A percentile compares a stretch with the other conserved stretches of the same genome.
Evolutionary conservation across 2,329 filamentous ascomycete genomes (phyloP).

Genomic region (Botrytis galanthina): DNA sequence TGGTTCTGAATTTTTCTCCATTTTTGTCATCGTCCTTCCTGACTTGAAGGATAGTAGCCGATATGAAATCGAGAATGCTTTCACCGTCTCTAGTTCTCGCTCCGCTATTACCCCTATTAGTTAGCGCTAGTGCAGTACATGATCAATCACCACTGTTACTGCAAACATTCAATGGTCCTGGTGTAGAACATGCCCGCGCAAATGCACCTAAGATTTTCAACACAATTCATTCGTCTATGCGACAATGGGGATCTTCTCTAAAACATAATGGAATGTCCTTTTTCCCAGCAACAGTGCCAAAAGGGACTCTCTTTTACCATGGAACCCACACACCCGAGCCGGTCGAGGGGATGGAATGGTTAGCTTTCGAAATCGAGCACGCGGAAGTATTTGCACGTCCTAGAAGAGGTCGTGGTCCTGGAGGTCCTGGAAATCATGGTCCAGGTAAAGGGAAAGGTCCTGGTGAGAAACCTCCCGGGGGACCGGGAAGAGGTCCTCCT

Average conservation of each 20-base stretch:
- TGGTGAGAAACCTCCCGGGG: conserved; percentile 2
- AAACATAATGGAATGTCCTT: conserved; percentile 75
- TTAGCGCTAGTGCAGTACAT: neutral
- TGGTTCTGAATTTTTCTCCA: neutral
- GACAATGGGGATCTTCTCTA: conserved; percentile 71
- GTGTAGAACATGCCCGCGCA: conserved; percentile 21
- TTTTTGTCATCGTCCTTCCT: neutral
- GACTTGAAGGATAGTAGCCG: neutral
- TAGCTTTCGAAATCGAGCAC: conserved; percentile 76
- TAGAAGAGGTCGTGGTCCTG: conserved; percentile 18
- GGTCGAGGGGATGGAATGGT: conserved; percentile 61
- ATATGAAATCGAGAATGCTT: conserved; percentile 3
- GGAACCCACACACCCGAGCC: conserved; percentile 49
- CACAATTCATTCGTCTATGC: conserved; percentile 65
- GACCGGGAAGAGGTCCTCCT: conserved; percentile 16
- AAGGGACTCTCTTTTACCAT: conserved; percentile 66
- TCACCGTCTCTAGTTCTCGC: neutral
- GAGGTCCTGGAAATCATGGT: conserved; percentile 19
- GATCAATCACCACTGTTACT: conserved; percentile 2
- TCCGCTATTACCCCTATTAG: conserved; percentile 2
- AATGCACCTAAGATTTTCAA: conserved; percentile 71
- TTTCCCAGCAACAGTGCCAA: conserved; percentile 63
- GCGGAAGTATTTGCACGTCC: conserved; percentile 59
- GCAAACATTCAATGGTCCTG: neutral
- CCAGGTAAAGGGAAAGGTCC: conserved; percentile 9